phyloP scores from a whole-genome alignment of 1,284 basidiomycete genomes.

The Moesziomyces sp. region DNA sequence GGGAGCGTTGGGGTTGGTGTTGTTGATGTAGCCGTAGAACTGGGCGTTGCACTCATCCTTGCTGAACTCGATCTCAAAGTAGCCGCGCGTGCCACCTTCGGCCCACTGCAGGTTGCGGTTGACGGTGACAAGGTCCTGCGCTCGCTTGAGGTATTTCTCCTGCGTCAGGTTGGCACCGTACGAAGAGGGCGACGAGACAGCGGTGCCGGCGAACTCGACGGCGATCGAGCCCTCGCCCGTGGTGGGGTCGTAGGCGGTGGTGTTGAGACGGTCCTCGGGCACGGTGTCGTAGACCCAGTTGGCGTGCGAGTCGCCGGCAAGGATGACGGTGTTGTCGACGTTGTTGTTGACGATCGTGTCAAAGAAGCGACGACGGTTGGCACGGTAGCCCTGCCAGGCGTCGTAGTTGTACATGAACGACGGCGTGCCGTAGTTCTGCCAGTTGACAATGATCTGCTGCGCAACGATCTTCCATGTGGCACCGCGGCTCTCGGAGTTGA shows the following conservation, averaged over 20 bases:
- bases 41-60: slow-evolving; percentile 70
- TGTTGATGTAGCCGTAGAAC: slow-evolving; percentile 75
- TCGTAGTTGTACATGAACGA: slow-evolving; percentile 73
- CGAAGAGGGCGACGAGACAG: slow-evolving; percentile 73
- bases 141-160: slow-evolving; percentile 68
- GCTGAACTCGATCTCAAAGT: slow-evolving; percentile 69
- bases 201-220: slow-evolving; percentile 77
- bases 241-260: slow-evolving; percentile 71
- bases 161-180: slow-evolving; percentile 72
- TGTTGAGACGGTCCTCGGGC: slow-evolving; percentile 49
- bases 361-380: slow-evolving; percentile 74
- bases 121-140: slow-evolving; percentile 68
- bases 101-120: slow-evolving; percentile 76
- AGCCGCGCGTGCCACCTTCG: slow-evolving; percentile 75
- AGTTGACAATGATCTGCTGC: slow-evolving; percentile 67
- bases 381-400: slow-evolving; percentile 76
- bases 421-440: slow-evolving; percentile 31
- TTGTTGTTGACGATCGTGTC: slow-evolving; percentile 71
- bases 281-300: slow-evolving; percentile 64
- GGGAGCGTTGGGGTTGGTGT: slow-evolving; percentile 72
- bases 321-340: slow-evolving; percentile 71
- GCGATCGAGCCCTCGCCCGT: slow-evolving; percentile 74
- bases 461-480: slow-evolving; percentile 75
- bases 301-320: slow-evolving; percentile 77
- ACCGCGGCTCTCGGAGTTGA: slow-evolving; percentile 69